Base-by-base conservation (phyloP, 805 yeast species). In the Barnettozyma siamensis region DNA sequence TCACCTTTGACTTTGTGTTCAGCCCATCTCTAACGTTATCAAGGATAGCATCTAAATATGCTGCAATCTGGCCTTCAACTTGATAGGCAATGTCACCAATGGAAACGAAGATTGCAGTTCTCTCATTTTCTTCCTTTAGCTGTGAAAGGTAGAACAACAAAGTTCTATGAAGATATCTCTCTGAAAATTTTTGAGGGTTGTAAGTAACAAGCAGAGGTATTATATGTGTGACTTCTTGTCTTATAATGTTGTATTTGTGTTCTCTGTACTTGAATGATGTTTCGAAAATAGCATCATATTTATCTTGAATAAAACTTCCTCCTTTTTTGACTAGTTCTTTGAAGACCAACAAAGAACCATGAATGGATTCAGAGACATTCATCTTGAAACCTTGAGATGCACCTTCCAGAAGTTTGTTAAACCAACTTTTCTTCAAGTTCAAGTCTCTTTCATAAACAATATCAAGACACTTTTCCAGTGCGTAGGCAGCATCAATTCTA, bases 11-110 rank as follows among this genome's bases (percentile, higher is more conserved):
- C 41, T 63, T 66, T 1, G 65, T 51, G 26, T 76, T 70, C 21
- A 91, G 67, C 0, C 93, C 89, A 43, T 88, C 96, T 53, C 88
- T 70, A 17, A 89, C 77, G 49, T 81, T 86, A 40, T 83, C 88
- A 37, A 91, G 64, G n/a, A 91, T 82, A 1, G 89, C 88, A 57
- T 88, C 95, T 33, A 91, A 66, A 54, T 89, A 91, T 2, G 93
- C 85, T 4, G 88, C 83, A 67, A 93, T 84, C 51, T 83, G 86
- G 43, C 87, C 80, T 17, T 87, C 81, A 1, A 89, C 93, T 53
- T 81, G 64, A 35, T 55, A 63, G 7, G 96, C 81, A 33, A 93
- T 82, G 50, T 83, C 80, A 30, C 98, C 99, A 37, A 91, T 82
- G 21, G 96, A 79, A 10, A 75, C 70, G 45, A 89, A 74, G 3